Conservation (phyloP, 1,139 yeast genomes). For the Nakaseomyces bracarensis region DNA sequence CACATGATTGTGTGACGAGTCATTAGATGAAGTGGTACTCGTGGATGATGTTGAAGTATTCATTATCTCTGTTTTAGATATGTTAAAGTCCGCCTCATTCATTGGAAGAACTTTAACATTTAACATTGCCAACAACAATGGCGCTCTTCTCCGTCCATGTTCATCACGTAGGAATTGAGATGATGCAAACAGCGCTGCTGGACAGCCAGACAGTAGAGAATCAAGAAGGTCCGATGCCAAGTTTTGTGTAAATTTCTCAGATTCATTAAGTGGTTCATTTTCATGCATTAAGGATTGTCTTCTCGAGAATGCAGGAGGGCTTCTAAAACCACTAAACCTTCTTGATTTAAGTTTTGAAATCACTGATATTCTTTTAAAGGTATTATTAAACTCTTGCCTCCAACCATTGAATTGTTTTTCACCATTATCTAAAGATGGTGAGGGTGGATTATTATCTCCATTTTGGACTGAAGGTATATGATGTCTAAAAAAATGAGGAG, state of each 20-base stretch:
- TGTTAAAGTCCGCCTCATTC: slow-evolving; percentile 30
- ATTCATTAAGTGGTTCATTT: slow-evolving; percentile 12
- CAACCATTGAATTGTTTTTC: slow-evolving; percentile 19
- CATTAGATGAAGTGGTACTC: slow-evolving; percentile 5
- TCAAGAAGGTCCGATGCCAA: slow-evolving; percentile 59
- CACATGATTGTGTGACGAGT: slow-evolving; percentile 4
- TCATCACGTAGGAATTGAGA: slow-evolving; percentile 73
- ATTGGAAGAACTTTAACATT: slow-evolving; percentile 48
- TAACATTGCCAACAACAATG: slow-evolving; percentile 64
- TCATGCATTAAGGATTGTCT: slow-evolving; percentile 5
- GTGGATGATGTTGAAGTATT: slow-evolving; percentile 22
- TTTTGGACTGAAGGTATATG: not conserved
- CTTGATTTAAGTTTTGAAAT: slow-evolving; percentile 21
- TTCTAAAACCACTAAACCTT: slow-evolving; percentile 6
- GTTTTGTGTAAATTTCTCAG: slow-evolving; percentile 27
- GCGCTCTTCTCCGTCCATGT: slow-evolving; percentile 69
- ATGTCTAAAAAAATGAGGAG: not conserved
- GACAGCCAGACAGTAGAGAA: slow-evolving; percentile 63
- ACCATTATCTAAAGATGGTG: not conserved
- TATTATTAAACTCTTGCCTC: slow-evolving; percentile 28
- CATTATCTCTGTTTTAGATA: slow-evolving; percentile 36
- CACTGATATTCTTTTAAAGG: slow-evolving; percentile 23
- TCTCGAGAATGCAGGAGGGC: slow-evolving; percentile 2
- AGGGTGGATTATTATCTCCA: not conserved
- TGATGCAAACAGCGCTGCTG: slow-evolving; percentile 70